A percentile compares a stretch with the other conserved stretches of the same genome.
Conservation (phyloP, 2,329 filamentous ascomycete species). For the Hirsutella minnesotensis region DNA sequence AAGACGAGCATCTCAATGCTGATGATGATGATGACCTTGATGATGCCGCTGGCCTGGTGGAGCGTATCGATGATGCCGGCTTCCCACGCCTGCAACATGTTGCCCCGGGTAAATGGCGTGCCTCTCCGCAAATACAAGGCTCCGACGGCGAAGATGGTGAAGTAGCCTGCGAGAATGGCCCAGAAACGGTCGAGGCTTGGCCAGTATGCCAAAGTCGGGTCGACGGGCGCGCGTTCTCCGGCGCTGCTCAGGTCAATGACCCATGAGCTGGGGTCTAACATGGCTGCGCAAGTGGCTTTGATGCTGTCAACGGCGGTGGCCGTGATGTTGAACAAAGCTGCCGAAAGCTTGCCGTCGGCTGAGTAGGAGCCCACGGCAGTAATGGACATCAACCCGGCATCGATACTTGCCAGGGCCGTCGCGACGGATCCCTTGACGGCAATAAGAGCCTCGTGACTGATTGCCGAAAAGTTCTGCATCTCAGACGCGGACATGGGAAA, state of each 20-base stretch:
- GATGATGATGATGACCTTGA: conserved; percentile 97
- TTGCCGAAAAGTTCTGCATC: conserved; percentile 63
- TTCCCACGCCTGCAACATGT: conserved; percentile 53
- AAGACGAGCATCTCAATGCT: conserved; percentile 99
- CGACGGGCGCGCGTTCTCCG: conserved; percentile 25
- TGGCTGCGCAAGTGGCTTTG: conserved; percentile 9
- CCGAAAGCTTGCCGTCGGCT: conserved; percentile 6
- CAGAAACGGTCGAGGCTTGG: conserved; percentile 49
- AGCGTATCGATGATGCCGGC: conserved; percentile 70
- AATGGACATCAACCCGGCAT: conserved; percentile 28
- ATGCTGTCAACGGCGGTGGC: conserved; percentile 10
- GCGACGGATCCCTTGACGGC: conserved; percentile 43
- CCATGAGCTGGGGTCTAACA: conserved; percentile 42
- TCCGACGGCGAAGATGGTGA: conserved; percentile 61
- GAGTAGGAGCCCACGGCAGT: conserved; percentile 27
- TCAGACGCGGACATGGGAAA: conserved; percentile 45
- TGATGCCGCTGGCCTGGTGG: conserved; percentile 87
- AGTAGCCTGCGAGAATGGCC: conserved; percentile 73
- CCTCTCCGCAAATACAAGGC: conserved; percentile 69
- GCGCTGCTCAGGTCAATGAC: conserved; percentile 42
- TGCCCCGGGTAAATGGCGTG: conserved; percentile 50
- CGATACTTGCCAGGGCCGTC: conserved; percentile 25
- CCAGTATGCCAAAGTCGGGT: conserved; percentile 57
- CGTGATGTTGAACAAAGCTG: neutral
- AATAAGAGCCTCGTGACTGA: conserved; percentile 60